These are phyloP conservation scores for Verticillium zaregamsianum DNA, from an alignment of 2,329 filamentous ascomycete species.

Conservation along the genomic window DNA sequence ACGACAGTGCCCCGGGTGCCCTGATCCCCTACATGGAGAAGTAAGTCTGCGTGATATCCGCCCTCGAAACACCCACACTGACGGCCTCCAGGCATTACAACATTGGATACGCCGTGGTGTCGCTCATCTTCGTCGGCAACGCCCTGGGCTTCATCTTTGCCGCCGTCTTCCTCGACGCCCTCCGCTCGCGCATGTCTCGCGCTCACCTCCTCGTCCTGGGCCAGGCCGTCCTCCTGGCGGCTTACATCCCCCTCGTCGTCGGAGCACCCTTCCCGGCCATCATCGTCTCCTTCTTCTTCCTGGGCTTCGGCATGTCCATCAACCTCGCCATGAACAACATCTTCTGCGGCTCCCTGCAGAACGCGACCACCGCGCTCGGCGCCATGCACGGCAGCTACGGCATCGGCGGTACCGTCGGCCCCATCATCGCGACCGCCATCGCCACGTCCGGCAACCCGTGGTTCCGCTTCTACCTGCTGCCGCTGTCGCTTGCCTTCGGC, in stretches of 20 bases:
- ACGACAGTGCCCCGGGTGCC: constrained; percentile 72
- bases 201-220: constrained; percentile 58
- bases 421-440: constrained; percentile 71
- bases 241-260: constrained; percentile 61
- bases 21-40: constrained; percentile 77
- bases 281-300: constrained; percentile 63
- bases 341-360: constrained; percentile 51
- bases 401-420: constrained; percentile 61
- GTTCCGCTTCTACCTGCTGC: constrained; percentile 70
- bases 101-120: constrained; percentile 75
- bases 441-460: constrained; percentile 59
- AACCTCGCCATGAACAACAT: constrained; percentile 56
- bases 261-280: constrained; percentile 68
- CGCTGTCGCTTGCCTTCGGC: constrained; percentile 51
- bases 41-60: constrained; percentile 19
- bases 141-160: constrained; percentile 72
- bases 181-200: constrained; percentile 61
- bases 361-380: constrained; percentile 54
- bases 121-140: constrained; percentile 76
- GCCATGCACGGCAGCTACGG: constrained; percentile 65
- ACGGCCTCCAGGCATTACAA: constrained; percentile 51
- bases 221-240: constrained; percentile 51
- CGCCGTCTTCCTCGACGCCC: constrained; percentile 62
- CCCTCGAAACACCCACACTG: neutral
- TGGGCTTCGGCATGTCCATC: constrained; percentile 55